Evolutionary conservation across 2,329 filamentous ascomycete species (phyloP).

Genomic region (Chaetomiaceae sp.): DNA sequence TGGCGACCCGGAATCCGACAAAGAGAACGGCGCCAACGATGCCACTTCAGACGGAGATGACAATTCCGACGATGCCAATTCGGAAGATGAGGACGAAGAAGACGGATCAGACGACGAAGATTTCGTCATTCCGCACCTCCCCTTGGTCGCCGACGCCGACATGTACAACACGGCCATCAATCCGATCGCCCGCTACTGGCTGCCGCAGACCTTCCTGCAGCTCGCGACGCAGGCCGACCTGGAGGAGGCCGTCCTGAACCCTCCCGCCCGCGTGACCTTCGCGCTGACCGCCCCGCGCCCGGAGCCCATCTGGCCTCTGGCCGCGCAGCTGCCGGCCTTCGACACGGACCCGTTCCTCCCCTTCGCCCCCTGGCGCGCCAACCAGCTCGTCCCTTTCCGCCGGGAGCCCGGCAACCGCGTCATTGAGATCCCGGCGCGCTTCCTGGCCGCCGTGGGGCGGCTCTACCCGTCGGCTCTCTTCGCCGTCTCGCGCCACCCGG

Average conservation of each 20-base stretch:
- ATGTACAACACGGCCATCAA: too few relatives aligned
- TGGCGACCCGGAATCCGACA: not conserved
- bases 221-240: too few relatives aligned
- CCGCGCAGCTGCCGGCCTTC: not conserved
- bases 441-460: conserved; percentile 5
- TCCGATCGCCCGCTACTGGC: too few relatives aligned
- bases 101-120: too few relatives aligned
- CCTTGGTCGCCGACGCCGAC: too few relatives aligned
- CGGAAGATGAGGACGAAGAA: too few relatives aligned
- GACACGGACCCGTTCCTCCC: conserved; percentile 4
- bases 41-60: not conserved
- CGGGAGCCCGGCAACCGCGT: conserved; percentile 2
- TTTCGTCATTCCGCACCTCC: too few relatives aligned
- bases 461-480: conserved; percentile 11
- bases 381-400: conserved; percentile 1
- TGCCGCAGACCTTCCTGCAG: too few relatives aligned
- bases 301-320: not conserved
- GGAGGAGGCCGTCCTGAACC: too few relatives aligned
- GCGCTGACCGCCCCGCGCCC: not conserved
- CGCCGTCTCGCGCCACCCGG: conserved; percentile 1
- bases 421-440: not conserved
- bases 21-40: not conserved
- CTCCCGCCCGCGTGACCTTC: not conserved
- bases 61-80: not conserved
- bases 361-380: conserved; percentile 4